Percentiles rank a stretch among this genome's conserved stretches.
phyloP scores from a whole-genome alignment of 2,329 filamentous ascomycete genomes.

The Acephala macrosclerotiorum region DNA sequence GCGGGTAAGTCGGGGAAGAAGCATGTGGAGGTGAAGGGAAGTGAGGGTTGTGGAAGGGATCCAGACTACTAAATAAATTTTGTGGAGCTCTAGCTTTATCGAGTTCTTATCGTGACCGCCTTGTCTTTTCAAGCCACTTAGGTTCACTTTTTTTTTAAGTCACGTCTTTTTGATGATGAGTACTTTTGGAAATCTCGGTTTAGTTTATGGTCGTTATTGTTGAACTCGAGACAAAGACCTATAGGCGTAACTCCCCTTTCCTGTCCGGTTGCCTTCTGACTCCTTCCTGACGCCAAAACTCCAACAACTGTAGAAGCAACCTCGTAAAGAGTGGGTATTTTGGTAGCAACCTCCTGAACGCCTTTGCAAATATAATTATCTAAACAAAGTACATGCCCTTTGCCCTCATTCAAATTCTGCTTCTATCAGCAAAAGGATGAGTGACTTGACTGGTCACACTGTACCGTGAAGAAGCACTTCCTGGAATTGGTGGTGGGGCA shows the following conservation, averaged over 20 bases:
- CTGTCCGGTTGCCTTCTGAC: too few relatives aligned
- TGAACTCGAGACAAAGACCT: not conserved
- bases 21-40: conserved; percentile 24
- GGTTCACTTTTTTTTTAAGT: not conserved
- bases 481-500: conserved; percentile 48
- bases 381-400: conserved; percentile 4
- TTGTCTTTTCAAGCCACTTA: not conserved
- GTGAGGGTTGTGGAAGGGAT: conserved; percentile 10
- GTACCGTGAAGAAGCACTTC: conserved; percentile 33
- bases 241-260: not conserved
- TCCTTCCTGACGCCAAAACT: conserved; percentile 22
- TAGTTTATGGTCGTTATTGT: not conserved
- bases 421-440: conserved; percentile 4
- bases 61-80: conserved; percentile 14
- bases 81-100: conserved; percentile 29
- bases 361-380: conserved; percentile 20
- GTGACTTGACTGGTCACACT: conserved; percentile 7
- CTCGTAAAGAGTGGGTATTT: conserved; percentile 41
- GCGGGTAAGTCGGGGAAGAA: conserved; percentile 32
- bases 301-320: conserved; percentile 20
- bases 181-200: not conserved
- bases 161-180: not conserved
- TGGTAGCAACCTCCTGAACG: conserved; percentile 29
- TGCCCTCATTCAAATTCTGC: conserved; percentile 5
- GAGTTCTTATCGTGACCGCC: conserved; percentile 14